A percentile compares a stretch with the other conserved stretches of the same genome.
Conservation (phyloP, 176 grass and related monocot genomes). For the Hyparrhenia diplandra region DNA sequence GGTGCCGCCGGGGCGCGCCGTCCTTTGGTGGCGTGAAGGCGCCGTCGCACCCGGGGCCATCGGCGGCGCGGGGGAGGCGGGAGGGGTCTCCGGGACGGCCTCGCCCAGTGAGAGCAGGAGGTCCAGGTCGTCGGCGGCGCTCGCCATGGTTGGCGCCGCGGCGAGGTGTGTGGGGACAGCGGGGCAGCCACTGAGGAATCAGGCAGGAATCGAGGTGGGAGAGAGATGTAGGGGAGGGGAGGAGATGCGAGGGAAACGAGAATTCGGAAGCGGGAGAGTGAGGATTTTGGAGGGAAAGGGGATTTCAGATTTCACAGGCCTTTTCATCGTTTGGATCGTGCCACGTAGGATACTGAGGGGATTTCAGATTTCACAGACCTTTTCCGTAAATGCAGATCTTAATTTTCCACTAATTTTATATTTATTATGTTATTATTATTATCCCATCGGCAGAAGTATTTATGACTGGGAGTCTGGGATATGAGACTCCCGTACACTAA, state of each 20-base stretch:
- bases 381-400: too few relatives aligned
- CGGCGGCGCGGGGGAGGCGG: conserved; percentile 42
- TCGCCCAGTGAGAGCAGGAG: conserved; percentile 83
- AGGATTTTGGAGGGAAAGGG: too few relatives aligned
- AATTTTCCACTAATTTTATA: too few relatives aligned
- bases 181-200: background rate
- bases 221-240: background rate
- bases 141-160: conserved; percentile 47
- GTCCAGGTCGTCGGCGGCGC: conserved; percentile 58
- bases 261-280: too few relatives aligned
- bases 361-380: too few relatives aligned
- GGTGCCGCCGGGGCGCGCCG: conserved; percentile 23
- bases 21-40: conserved; percentile 34
- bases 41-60: conserved; percentile 4
- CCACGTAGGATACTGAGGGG: too few relatives aligned
- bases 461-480: too few relatives aligned
- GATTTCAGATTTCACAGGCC: too few relatives aligned
- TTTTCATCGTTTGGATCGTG: too few relatives aligned
- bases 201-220: background rate
- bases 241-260: conserved; percentile 27
- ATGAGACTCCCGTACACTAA: too few relatives aligned
- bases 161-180: background rate
- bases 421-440: too few relatives aligned
- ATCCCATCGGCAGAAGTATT: too few relatives aligned
- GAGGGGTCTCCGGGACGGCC: conserved; percentile 69